Conservation (phyloP, 306 rosid genomes). For the Heteromeles arbutifolia region DNA sequence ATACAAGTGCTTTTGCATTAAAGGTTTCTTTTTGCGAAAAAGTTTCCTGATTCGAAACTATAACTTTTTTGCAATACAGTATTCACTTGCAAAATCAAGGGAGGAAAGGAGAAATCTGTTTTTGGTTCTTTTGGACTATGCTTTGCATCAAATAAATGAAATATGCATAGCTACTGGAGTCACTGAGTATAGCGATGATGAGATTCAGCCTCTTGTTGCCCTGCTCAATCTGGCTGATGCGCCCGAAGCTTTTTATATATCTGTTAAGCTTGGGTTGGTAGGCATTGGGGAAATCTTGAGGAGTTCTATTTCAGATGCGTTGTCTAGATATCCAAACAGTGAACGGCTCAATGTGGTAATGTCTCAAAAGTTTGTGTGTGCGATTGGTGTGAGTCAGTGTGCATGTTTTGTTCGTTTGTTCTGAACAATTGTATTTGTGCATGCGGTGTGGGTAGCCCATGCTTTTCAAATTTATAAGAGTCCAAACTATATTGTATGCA, state of each 20-base stretch:
- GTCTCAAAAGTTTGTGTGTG: constrained; percentile 1
- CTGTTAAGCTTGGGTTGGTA: constrained; percentile 91
- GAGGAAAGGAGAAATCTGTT: constrained; percentile 88
- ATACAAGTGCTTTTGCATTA: not conserved
- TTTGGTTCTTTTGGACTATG: constrained; percentile 87
- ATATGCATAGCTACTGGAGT: constrained; percentile 57
- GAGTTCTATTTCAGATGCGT: constrained; percentile 70
- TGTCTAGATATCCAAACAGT: constrained; percentile 73
- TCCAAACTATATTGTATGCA: not conserved
- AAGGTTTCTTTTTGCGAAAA: not conserved
- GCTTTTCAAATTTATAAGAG: not conserved
- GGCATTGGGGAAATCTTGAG: constrained; percentile 92
- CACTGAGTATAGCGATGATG: constrained; percentile 73
- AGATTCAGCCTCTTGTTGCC: constrained; percentile 87
- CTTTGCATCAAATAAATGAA: constrained; percentile 81
- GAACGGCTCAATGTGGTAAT: constrained; percentile 76
- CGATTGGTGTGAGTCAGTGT: not conserved
- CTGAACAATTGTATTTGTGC: not conserved
- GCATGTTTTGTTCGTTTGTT: not conserved
- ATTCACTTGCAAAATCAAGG: constrained; percentile 76
- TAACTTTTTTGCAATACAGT: constrained; percentile 47
- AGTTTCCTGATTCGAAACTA: not conserved
- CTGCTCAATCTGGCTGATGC: constrained; percentile 82
- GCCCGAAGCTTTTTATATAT: constrained; percentile 84
- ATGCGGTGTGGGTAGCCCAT: not conserved